Percentiles rank a stretch among this genome's conserved stretches.
Evolutionary conservation across 2,329 filamentous ascomycete genomes (phyloP).

Genomic region (Talaromyces sp.): DNA sequence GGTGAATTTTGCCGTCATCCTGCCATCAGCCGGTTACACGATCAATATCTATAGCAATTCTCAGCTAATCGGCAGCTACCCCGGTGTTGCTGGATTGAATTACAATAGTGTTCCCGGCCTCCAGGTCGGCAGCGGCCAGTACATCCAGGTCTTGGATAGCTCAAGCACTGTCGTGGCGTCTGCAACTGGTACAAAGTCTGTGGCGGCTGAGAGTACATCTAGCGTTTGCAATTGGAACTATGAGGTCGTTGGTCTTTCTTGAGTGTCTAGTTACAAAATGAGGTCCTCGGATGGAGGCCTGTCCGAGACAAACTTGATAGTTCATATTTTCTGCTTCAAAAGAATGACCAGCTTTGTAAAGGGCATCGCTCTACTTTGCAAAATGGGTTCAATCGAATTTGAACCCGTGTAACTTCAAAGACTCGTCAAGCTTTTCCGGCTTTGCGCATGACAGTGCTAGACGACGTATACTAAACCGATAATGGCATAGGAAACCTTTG

Average conservation of each 20-base stretch:
- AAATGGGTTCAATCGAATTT: background rate
- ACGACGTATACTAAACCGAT: background rate
- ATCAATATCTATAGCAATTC: slow-evolving; percentile 11
- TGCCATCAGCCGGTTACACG: slow-evolving; percentile 6
- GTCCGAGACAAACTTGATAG: background rate
- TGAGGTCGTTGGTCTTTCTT: slow-evolving; percentile 11
- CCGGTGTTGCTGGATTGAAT: background rate
- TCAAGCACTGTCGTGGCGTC: background rate
- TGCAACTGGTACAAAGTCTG: slow-evolving; percentile 4
- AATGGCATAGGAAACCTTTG: background rate
- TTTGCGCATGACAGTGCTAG: background rate
- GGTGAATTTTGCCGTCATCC: slow-evolving; percentile 11
- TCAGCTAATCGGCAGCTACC: slow-evolving; percentile 5
- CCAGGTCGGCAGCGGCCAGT: background rate
- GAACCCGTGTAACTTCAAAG: background rate
- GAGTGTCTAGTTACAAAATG: background rate
- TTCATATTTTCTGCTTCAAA: background rate
- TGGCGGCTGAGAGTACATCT: slow-evolving; percentile 6
- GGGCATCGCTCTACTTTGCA: background rate
- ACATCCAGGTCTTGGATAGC: slow-evolving; percentile 3
- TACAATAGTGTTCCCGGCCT: slow-evolving; percentile 9
- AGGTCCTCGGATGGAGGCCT: background rate
- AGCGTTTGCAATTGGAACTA: slow-evolving; percentile 13
- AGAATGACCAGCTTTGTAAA: background rate
- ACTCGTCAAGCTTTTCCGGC: background rate